These are phyloP conservation scores for Lentinula sp. DNA, from an alignment of 768 basidiomycete genomes.

Conservation along the genomic window DNA sequence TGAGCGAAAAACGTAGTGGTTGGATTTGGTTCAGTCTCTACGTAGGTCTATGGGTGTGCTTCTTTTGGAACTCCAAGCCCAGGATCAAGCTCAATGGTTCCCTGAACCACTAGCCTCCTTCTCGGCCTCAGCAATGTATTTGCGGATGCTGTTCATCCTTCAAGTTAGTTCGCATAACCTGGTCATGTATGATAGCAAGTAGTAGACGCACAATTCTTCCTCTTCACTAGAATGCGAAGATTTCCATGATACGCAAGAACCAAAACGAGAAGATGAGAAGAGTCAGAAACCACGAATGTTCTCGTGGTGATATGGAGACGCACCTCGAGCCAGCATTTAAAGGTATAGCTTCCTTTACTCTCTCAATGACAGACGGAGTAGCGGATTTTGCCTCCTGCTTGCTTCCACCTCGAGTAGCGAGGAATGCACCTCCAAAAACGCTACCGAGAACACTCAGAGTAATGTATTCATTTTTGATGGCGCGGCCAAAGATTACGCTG, in stretches of 20 bases:
- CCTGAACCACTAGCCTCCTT: constrained; percentile 40
- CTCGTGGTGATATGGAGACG: constrained; percentile 20
- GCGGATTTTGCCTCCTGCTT: constrained; percentile 35
- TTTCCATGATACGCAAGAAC: not conserved
- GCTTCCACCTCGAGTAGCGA: constrained; percentile 52
- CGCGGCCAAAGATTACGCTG: constrained; percentile 75
- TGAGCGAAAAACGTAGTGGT: not conserved
- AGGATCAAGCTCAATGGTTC: constrained; percentile 31
- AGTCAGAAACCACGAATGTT: not conserved
- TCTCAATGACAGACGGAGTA: constrained; percentile 38
- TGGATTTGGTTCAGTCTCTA: not conserved
- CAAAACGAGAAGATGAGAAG: constrained; percentile 8
- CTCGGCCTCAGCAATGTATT: constrained; percentile 79
- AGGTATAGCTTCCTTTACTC: constrained; percentile 60
- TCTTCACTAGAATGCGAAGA: constrained; percentile 52
- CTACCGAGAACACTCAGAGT: constrained; percentile 59
- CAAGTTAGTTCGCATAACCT: constrained; percentile 31
- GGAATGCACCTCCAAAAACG: constrained; percentile 47
- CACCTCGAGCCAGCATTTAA: constrained; percentile 65
- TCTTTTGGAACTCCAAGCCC: not conserved
- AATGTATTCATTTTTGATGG: constrained; percentile 78
- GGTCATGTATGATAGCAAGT: constrained; percentile 9
- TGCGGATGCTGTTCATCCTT: constrained; percentile 66
- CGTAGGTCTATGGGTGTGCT: not conserved
- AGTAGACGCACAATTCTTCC: constrained; percentile 68